Percentiles rank a stretch among this genome's conserved stretches.
These are phyloP conservation scores for Piper betle DNA, from an alignment of 164 flowering plant species.

Conservation along the genomic window DNA sequence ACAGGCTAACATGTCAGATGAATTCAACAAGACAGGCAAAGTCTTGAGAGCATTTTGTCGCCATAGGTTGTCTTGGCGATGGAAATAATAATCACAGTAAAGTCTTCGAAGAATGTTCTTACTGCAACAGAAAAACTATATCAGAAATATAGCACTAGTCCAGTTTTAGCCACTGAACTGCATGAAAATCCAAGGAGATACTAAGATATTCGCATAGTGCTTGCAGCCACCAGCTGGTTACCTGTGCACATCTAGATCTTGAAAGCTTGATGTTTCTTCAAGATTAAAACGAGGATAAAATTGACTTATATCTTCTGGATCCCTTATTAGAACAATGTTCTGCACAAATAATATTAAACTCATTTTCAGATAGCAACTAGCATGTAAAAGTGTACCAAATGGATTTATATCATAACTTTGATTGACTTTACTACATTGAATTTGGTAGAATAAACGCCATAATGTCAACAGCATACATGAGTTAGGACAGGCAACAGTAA, in stretches of 20 bases:
- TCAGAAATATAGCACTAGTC: neutral
- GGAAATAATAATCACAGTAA: slow-evolving; percentile 87
- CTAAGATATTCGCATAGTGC: neutral
- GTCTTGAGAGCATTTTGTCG: slow-evolving; percentile 88
- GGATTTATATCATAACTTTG: too few species aligned
- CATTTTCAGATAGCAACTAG: neutral
- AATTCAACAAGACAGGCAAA: slow-evolving; percentile 78
- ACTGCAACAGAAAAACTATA: slow-evolving; percentile 26
- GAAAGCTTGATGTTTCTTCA: slow-evolving; percentile 82
- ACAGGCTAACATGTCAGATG: slow-evolving; percentile 97
- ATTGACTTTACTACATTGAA: too few species aligned
- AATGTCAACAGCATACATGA: too few species aligned
- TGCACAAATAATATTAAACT: slow-evolving; percentile 16
- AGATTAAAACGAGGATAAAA: slow-evolving; percentile 93
- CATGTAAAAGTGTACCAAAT: neutral
- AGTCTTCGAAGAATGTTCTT: slow-evolving; percentile 76
- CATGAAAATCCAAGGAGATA: neutral
- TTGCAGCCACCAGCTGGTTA: slow-evolving; percentile 10
- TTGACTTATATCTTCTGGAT: slow-evolving; percentile 65
- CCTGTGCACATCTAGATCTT: slow-evolving; percentile 84
- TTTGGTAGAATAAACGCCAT: too few species aligned
- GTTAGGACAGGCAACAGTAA: too few species aligned
- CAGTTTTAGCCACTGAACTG: neutral
- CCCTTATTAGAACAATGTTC: slow-evolving; percentile 91
- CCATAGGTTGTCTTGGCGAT: slow-evolving; percentile 91